A percentile compares a stretch with the other conserved stretches of the same genome.
Conservation (phyloP, 1,284 basidiomycete genomes). For the Rhodotorula sp. region DNA sequence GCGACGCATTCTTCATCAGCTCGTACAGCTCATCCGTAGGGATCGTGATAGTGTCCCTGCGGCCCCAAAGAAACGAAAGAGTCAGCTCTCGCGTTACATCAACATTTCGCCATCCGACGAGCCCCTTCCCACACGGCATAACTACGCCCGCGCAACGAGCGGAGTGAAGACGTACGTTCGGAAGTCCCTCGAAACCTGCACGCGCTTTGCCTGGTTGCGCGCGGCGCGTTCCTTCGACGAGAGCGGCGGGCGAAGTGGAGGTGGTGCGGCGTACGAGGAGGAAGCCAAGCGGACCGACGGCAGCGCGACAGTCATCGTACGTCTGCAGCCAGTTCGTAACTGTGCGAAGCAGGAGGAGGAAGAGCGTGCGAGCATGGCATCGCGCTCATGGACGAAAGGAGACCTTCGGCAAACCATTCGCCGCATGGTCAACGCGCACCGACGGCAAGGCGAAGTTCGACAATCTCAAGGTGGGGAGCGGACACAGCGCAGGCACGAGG, state of each 20-base stretch:
- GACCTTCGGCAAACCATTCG: too few species aligned
- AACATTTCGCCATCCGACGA: not conserved
- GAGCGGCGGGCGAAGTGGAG: not conserved
- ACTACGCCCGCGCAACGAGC: too few species aligned
- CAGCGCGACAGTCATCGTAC: not conserved
- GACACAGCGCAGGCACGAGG: too few species aligned
- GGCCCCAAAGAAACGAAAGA: conserved; percentile 6
- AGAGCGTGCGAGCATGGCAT: not conserved
- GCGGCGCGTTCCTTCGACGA: not conserved
- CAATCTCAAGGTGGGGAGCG: too few species aligned
- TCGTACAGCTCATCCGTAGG: conserved; percentile 53
- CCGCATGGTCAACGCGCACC: too few species aligned
- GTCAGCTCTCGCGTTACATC: not conserved
- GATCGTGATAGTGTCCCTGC: conserved; percentile 55
- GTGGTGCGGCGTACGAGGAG: not conserved
- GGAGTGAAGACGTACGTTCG: conserved; percentile 6
- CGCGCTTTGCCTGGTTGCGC: not conserved
- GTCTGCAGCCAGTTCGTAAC: not conserved
- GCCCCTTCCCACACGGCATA: not conserved
- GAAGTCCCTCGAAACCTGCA: conserved; percentile 1
- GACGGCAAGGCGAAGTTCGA: too few species aligned
- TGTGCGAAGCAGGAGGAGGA: not conserved
- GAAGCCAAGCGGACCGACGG: not conserved
- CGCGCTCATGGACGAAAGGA: not conserved
- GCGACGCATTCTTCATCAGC: conserved; percentile 51